Conservation (phyloP, 2,329 filamentous ascomycete species). For the Ophiostoma fasciatum region DNA sequence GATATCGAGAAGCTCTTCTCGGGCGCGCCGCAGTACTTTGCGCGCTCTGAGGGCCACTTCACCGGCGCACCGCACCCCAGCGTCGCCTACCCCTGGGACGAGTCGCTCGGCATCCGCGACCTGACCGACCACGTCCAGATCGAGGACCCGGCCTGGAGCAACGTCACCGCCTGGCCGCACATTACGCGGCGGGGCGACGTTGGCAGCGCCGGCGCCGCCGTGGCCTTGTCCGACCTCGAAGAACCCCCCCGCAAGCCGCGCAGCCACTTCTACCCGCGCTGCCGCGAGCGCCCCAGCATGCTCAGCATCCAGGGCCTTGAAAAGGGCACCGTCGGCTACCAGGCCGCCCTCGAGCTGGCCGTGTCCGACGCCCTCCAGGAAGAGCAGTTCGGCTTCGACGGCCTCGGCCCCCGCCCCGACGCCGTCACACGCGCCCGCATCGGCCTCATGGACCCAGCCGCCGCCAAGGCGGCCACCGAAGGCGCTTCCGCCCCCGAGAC, state of each 20-base stretch:
- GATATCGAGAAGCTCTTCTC: conserved; percentile 59
- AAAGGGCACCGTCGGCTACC: conserved; percentile 55
- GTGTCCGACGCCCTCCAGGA: conserved; percentile 50
- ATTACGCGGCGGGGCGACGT: conserved; percentile 32
- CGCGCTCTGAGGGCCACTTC: conserved; percentile 43
- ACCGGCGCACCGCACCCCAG: conserved; percentile 45
- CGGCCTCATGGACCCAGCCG: conserved; percentile 31
- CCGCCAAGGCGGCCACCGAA: background rate
- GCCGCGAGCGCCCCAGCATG: conserved; percentile 53
- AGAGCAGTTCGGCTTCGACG: conserved; percentile 45
- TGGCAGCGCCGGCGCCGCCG: background rate
- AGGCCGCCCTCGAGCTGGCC: conserved; percentile 50
- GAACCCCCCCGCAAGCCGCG: conserved; percentile 21
- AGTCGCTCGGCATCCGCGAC: conserved; percentile 44
- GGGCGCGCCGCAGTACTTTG: conserved; percentile 59
- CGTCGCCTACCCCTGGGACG: conserved; percentile 54
- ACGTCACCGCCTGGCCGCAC: conserved; percentile 47
- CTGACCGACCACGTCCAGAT: conserved; percentile 50
- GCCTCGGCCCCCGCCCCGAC: conserved; percentile 36
- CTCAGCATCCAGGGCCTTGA: conserved; percentile 57
- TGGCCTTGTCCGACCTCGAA: background rate
- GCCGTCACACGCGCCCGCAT: conserved; percentile 43
- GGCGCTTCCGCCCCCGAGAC: conserved; percentile 1
- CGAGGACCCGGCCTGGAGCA: conserved; percentile 47
- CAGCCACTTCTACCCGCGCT: conserved; percentile 43